phyloP scores from a whole-genome alignment of 208 protist genomes.

The Trypanosoma rangeli region DNA sequence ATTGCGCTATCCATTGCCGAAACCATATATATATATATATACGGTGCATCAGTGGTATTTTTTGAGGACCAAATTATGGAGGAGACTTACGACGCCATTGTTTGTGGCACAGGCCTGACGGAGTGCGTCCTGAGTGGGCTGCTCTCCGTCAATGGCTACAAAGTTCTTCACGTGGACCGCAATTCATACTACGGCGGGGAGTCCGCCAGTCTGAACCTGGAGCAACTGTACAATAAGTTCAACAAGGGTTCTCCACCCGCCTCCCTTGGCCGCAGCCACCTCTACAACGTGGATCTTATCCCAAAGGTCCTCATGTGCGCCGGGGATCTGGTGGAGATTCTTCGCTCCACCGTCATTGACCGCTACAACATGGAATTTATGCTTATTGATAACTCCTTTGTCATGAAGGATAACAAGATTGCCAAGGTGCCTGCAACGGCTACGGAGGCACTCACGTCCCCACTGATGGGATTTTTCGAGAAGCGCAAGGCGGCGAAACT shows the following conservation, averaged over 20 bases:
- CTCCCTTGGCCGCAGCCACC: constrained; percentile 89
- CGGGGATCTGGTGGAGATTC: constrained; percentile 97
- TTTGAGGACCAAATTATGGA: constrained; percentile 55
- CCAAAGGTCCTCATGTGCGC: constrained; percentile 99
- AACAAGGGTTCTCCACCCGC: constrained; percentile 72
- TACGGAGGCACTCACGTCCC: constrained; percentile 95
- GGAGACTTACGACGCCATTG: constrained; percentile 95
- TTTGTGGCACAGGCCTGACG: constrained; percentile 99
- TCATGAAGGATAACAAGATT: constrained; percentile 95
- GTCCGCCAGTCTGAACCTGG: constrained; percentile 98
- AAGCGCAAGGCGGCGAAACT: constrained; percentile 96
- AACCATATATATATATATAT: constrained; percentile 9
- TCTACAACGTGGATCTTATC: constrained; percentile 99
- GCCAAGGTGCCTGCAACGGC: constrained; percentile 98
- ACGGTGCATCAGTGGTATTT: constrained; percentile 4
- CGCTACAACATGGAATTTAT: constrained; percentile 99
- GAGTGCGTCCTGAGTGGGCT: constrained; percentile 97
- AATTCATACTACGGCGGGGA: constrained; percentile 99
- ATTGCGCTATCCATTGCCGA: not conserved
- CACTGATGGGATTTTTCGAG: constrained; percentile 98
- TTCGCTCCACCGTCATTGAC: constrained; percentile 97
- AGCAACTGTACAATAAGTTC: constrained; percentile 97
- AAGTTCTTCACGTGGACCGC: constrained; percentile 99
- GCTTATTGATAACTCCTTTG: constrained; percentile 97
- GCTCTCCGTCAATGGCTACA: constrained; percentile 96